Evolutionary conservation across 345 rosid genomes (phyloP).

Genomic region (Gossypium bickii): DNA sequence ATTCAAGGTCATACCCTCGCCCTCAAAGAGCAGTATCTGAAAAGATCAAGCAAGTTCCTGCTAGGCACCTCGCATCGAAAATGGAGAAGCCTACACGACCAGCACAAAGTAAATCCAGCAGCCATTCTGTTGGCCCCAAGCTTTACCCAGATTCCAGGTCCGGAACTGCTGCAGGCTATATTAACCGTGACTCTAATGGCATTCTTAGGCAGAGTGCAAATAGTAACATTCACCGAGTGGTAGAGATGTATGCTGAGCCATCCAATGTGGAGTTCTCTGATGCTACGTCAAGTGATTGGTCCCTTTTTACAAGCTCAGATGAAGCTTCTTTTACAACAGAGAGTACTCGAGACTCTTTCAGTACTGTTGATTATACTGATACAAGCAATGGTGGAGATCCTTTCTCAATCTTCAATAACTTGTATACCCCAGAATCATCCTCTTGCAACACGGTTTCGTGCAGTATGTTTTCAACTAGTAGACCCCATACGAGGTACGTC

Average conservation of each 20-base stretch:
- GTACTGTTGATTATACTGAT: conserved; percentile 63
- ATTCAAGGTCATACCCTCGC: conserved; percentile 63
- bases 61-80: conserved; percentile 28
- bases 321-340: conserved; percentile 90
- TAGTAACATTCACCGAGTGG: conserved; percentile 18
- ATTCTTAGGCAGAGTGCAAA: conserved; percentile 21
- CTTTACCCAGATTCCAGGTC: conserved; percentile 24
- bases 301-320: conserved; percentile 83
- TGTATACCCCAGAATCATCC: conserved; percentile 34
- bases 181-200: conserved; percentile 18
- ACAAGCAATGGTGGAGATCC: conserved; percentile 38
- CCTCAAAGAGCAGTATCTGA: conserved; percentile 35
- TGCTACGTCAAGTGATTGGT: conserved; percentile 74
- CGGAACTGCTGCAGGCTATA: conserved; percentile 8
- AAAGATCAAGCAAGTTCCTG: conserved; percentile 37
- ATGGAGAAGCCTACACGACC: conserved; percentile 34
- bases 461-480: conserved; percentile 46
- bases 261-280: conserved; percentile 43
- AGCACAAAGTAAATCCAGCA: conserved; percentile 37
- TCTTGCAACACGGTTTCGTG: conserved; percentile 47
- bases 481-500: conserved; percentile 48
- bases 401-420: conserved; percentile 49
- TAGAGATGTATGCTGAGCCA: conserved; percentile 26
- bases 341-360: conserved; percentile 82
- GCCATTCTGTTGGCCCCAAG: conserved; percentile 22